phyloP scores from a whole-genome alignment of 129 eudicot genomes.

The Flaveria trinervia region DNA sequence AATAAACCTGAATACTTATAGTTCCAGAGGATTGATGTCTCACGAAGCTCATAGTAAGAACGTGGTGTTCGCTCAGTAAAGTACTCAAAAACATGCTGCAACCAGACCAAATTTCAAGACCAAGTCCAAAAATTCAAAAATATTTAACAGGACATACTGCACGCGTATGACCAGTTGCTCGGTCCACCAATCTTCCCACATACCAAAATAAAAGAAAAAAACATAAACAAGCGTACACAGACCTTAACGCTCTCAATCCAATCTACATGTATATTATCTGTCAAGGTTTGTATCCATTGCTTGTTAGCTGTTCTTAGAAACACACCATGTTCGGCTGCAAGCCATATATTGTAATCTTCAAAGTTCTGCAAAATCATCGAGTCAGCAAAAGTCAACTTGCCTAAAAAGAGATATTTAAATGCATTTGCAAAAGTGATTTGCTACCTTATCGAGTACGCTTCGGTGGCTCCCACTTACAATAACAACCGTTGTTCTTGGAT shows the following conservation, averaged over 20 bases:
- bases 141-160: not conserved
- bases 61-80: constrained; percentile 90
- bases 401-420: not conserved
- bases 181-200: not conserved
- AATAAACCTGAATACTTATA: constrained; percentile 72
- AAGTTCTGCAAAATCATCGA: constrained; percentile 58
- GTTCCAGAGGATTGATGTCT: constrained; percentile 89
- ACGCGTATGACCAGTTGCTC: not conserved
- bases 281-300: constrained; percentile 83
- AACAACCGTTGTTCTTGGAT: constrained; percentile 68
- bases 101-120: constrained; percentile 8
- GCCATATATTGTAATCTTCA: constrained; percentile 76
- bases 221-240: not conserved
- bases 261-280: constrained; percentile 71
- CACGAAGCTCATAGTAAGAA: constrained; percentile 73
- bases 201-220: not conserved
- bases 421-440: not conserved
- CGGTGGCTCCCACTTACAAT: constrained; percentile 82
- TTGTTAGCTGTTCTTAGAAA: constrained; percentile 61
- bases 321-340: constrained; percentile 97
- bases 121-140: not conserved
- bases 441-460: constrained; percentile 64
- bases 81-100: constrained; percentile 86
- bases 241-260: constrained; percentile 90
- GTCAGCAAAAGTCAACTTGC: constrained; percentile 28